These are phyloP conservation scores for Oehlia diaphana DNA, from an alignment of 192 early-diverging fungal genomes.

Conservation along the genomic window DNA sequence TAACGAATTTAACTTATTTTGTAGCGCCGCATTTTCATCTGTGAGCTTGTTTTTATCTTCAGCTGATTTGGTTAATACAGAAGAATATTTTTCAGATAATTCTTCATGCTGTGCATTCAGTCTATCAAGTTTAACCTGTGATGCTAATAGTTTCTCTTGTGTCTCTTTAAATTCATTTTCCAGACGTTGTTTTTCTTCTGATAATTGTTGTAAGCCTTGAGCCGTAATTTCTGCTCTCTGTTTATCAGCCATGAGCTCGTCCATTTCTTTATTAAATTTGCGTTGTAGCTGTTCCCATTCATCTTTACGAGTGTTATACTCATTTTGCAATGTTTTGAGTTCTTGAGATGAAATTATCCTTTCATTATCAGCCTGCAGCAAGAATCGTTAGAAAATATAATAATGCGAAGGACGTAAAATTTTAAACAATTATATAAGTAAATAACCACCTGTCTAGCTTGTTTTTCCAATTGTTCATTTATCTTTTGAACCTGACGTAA, in stretches of 20 bases:
- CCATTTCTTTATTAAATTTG: constrained; percentile 3
- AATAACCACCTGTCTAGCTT: neutral
- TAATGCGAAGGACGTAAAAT: neutral
- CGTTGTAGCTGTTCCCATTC: neutral
- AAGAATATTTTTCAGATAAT: neutral
- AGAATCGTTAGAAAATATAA: neutral
- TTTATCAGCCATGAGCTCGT: constrained; percentile 1
- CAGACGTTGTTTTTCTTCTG: neutral
- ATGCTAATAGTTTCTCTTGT: constrained; percentile 5
- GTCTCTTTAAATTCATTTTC: neutral
- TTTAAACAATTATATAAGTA: neutral
- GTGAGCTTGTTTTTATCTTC: neutral
- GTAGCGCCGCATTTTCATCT: neutral
- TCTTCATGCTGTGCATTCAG: neutral
- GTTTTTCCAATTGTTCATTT: constrained; percentile 2
- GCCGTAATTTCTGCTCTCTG: neutral
- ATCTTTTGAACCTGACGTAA: neutral
- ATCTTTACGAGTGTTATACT: neutral
- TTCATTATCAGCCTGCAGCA: neutral
- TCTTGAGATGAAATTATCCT: neutral
- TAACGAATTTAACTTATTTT: neutral
- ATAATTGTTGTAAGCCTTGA: neutral
- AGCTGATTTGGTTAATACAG: neutral
- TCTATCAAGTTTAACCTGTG: neutral
- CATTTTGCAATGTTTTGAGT: neutral